These are phyloP conservation scores for Globisporangium cylindrosporum DNA, from an alignment of 352 stramenopile species.

Conservation along the genomic window DNA sequence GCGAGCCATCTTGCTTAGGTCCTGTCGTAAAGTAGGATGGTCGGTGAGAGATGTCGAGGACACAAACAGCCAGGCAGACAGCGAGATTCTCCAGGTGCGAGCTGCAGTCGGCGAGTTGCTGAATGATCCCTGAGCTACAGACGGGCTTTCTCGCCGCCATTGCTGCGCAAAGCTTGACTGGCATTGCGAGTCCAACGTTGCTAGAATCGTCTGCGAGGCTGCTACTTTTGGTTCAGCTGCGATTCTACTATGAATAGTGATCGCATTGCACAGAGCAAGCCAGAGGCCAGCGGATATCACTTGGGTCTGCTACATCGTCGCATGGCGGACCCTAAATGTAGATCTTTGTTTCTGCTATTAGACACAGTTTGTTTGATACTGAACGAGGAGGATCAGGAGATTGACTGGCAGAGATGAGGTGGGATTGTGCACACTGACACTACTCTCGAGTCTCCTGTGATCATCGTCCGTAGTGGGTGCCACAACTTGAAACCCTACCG, in stretches of 20 bases:
- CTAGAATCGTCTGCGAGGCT: too few species aligned
- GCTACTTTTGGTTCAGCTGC: too few species aligned
- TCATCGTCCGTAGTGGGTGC: too few species aligned
- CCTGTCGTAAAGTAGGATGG: too few species aligned
- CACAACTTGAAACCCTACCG: too few species aligned
- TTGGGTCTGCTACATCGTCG: neutral
- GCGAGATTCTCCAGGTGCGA: too few species aligned
- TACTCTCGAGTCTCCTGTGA: too few species aligned
- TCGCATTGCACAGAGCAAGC: neutral
- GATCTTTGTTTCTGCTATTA: neutral
- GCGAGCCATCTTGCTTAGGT: neutral
- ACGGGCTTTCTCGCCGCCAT: too few species aligned
- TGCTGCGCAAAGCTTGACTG: too few species aligned
- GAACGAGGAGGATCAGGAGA: neutral
- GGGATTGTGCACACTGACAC: neutral
- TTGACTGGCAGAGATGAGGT: neutral
- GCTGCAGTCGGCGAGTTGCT: neutral
- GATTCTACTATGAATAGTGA: conserved; percentile 4
- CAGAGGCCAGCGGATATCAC: neutral
- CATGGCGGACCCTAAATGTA: neutral
- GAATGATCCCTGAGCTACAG: neutral
- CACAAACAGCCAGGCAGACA: too few species aligned
- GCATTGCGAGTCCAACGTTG: too few species aligned
- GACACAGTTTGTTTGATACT: neutral
- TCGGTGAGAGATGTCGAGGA: too few species aligned